phyloP scores from a whole-genome alignment of 148 eudicot genomes.

The Dianthus caryophyllus region DNA sequence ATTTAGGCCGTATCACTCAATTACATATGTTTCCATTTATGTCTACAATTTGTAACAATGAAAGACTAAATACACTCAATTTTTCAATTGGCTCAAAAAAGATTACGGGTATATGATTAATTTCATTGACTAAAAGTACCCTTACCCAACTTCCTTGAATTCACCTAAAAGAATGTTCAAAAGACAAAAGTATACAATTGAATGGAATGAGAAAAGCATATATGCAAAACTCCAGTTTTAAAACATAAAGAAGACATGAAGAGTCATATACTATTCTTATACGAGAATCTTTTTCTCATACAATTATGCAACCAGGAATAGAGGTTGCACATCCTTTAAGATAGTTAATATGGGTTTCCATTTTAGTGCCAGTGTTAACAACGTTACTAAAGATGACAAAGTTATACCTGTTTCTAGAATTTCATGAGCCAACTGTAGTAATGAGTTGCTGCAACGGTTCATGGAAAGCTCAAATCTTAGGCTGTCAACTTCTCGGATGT shows the following conservation, averaged over 20 bases:
- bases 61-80: too few relatives aligned
- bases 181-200: too few relatives aligned
- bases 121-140: too few relatives aligned
- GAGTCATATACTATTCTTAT: neutral
- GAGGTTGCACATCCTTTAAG: neutral
- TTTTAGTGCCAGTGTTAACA: neutral
- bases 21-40: too few relatives aligned
- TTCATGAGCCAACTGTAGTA: conserved; percentile 52
- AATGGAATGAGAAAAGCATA: too few relatives aligned
- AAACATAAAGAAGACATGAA: neutral
- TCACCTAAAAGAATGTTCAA: too few relatives aligned
- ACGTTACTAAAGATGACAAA: neutral
- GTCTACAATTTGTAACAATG: too few relatives aligned
- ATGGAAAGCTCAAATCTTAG: conserved; percentile 94
- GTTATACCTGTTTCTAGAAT: conserved; percentile 57
- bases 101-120: too few relatives aligned
- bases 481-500: conserved; percentile 72
- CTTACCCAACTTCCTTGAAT: too few relatives aligned
- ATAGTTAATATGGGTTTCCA: too few relatives aligned
- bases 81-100: too few relatives aligned
- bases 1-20: too few relatives aligned
- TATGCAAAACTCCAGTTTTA: neutral
- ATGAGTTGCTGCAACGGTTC: conserved; percentile 55
- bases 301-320: neutral
- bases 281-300: neutral